A percentile compares a stretch with the other conserved stretches of the same genome.
Evolutionary conservation across 2,329 filamentous ascomycete genomes (phyloP).

Genomic region (Paecilomyces sp.): DNA sequence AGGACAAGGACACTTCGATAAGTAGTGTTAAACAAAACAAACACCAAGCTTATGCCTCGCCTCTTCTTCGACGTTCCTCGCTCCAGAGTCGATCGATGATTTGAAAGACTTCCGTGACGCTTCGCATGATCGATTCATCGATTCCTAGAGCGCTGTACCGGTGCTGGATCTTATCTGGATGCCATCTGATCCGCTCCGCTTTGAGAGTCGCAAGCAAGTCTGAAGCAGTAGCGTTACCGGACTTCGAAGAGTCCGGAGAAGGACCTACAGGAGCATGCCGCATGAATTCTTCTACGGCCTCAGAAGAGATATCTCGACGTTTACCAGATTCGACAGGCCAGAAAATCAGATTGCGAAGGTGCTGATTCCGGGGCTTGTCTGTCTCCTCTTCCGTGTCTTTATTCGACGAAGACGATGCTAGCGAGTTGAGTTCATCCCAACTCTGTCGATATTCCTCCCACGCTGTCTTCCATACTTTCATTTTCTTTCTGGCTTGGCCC

Average conservation of each 20-base stretch:
- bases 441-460: slow-evolving; percentile 59
- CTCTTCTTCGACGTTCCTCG: slow-evolving; percentile 43
- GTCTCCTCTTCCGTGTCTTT: slow-evolving; percentile 3
- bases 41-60: slow-evolving; percentile 1
- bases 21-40: neutral
- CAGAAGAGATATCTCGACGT: slow-evolving; percentile 49
- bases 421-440: slow-evolving; percentile 51
- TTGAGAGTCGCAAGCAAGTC: slow-evolving; percentile 56
- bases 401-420: slow-evolving; percentile 10
- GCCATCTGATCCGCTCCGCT: slow-evolving; percentile 84
- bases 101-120: slow-evolving; percentile 87
- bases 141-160: slow-evolving; percentile 65
- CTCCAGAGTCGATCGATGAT: slow-evolving; percentile 76
- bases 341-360: slow-evolving; percentile 42
- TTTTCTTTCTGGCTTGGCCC: slow-evolving; percentile 54
- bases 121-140: slow-evolving; percentile 63
- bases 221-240: slow-evolving; percentile 11
- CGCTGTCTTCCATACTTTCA: slow-evolving; percentile 42
- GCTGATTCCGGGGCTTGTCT: slow-evolving; percentile 4
- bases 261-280: slow-evolving; percentile 40
- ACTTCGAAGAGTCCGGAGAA: neutral
- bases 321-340: slow-evolving; percentile 68
- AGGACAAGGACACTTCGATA: neutral
- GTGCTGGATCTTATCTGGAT: slow-evolving; percentile 97
- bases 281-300: slow-evolving; percentile 64